A percentile compares a stretch with the other conserved stretches of the same genome.
These are phyloP conservation scores for Catenaria anguillulae DNA, from an alignment of 371 early-diverging fungal genomes.

Conservation along the genomic window DNA sequence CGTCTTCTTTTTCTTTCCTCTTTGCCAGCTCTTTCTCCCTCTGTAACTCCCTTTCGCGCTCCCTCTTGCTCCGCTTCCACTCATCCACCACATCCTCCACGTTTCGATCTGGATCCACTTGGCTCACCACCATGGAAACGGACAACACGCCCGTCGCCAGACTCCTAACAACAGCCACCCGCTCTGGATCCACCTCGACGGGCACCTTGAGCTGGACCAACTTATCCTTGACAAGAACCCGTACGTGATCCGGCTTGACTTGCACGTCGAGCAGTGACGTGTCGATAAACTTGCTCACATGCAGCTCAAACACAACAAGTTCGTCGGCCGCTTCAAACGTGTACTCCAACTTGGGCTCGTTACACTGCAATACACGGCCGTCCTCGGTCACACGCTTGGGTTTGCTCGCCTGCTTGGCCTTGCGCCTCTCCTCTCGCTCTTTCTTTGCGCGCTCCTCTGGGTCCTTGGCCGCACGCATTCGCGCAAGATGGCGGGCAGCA, in stretches of 20 bases:
- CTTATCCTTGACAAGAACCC: slow-evolving; percentile 27
- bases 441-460: slow-evolving; percentile 8
- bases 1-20: too few relatives aligned
- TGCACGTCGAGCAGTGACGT: slow-evolving; percentile 29
- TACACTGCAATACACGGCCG: slow-evolving; percentile 29
- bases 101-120: not conserved
- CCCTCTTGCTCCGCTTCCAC: not conserved
- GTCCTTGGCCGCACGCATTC: slow-evolving; percentile 13
- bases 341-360: slow-evolving; percentile 32
- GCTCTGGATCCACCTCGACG: slow-evolving; percentile 16
- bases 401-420: not conserved
- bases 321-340: slow-evolving; percentile 8
- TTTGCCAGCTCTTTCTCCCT: too few relatives aligned
- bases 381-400: slow-evolving; percentile 14
- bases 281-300: slow-evolving; percentile 27
- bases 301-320: slow-evolving; percentile 19
- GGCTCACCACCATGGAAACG: slow-evolving; percentile 21
- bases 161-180: slow-evolving; percentile 23
- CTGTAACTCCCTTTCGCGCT: too few relatives aligned
- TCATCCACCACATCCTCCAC: slow-evolving; percentile 9
- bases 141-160: slow-evolving; percentile 21
- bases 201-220: slow-evolving; percentile 25
- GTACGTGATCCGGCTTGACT: slow-evolving; percentile 19
- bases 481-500: slow-evolving; percentile 26
- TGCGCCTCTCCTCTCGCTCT: slow-evolving; percentile 1